Conservation (phyloP, 495 filamentous ascomycete genomes). For the Tricharina praecox region DNA sequence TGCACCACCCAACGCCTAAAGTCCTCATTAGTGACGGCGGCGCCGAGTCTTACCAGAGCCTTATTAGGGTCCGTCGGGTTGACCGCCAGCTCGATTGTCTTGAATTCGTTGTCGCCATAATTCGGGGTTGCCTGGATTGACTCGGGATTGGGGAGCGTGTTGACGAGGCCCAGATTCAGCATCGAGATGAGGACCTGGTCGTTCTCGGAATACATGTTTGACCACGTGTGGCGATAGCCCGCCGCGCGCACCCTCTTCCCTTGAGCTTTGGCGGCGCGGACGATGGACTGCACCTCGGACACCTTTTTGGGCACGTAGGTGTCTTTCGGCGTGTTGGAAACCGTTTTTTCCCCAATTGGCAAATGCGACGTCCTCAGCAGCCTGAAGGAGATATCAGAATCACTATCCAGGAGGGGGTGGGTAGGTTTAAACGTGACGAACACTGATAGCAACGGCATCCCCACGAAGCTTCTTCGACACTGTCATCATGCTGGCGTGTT, state of each 20-base stretch:
- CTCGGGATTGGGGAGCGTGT: constrained; percentile 24
- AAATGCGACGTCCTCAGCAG: constrained; percentile 24
- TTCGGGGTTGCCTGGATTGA: not conserved
- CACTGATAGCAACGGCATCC: not conserved
- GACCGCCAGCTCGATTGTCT: constrained; percentile 26
- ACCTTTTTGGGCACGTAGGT: constrained; percentile 36
- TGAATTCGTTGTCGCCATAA: constrained; percentile 30
- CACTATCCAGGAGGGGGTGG: not conserved
- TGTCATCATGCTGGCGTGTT: constrained; percentile 4
- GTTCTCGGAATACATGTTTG: constrained; percentile 25
- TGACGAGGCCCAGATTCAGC: constrained; percentile 31
- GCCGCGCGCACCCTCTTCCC: constrained; percentile 32
- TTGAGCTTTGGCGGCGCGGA: constrained; percentile 30
- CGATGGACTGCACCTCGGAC: constrained; percentile 33
- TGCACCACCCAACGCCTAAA: constrained; percentile 34
- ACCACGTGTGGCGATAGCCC: constrained; percentile 39
- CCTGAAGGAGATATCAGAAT: not conserved
- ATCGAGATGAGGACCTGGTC: constrained; percentile 37
- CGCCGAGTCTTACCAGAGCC: constrained; percentile 31
- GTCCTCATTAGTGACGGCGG: constrained; percentile 34
- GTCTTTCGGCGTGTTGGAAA: constrained; percentile 32
- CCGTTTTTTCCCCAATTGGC: constrained; percentile 36
- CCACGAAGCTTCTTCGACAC: not conserved
- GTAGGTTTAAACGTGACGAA: too few species aligned
- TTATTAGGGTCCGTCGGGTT: constrained; percentile 8